Evolutionary conservation across 306 rosid species (phyloP).

Genomic region (Mucuna pruriens): DNA sequence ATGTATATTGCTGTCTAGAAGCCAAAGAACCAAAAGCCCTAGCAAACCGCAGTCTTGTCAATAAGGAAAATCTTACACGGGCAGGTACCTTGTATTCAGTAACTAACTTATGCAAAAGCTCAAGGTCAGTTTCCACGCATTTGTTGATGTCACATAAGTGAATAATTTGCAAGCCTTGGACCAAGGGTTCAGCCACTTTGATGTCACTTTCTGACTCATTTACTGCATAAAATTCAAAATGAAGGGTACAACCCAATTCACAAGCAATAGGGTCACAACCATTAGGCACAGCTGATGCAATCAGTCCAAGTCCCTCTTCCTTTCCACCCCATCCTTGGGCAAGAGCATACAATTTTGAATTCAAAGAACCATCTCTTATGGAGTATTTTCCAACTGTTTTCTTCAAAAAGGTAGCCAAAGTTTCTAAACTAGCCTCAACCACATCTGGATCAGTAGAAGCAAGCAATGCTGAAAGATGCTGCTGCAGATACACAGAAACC

Average conservation of each 20-base stretch:
- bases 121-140: slow-evolving; percentile 75
- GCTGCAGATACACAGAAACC: slow-evolving; percentile 70
- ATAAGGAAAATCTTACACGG: slow-evolving; percentile 80
- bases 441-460: slow-evolving; percentile 96
- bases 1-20: slow-evolving; percentile 84
- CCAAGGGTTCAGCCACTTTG: slow-evolving; percentile 45
- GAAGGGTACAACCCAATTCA: slow-evolving; percentile 90
- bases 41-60: slow-evolving; percentile 94
- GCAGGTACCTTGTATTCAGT: slow-evolving; percentile 79
- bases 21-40: slow-evolving; percentile 90
- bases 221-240: slow-evolving; percentile 90
- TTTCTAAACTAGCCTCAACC: slow-evolving; percentile 92
- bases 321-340: slow-evolving; percentile 99
- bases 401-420: slow-evolving; percentile 89
- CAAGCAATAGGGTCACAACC: slow-evolving; percentile 65
- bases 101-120: slow-evolving; percentile 79
- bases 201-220: slow-evolving; percentile 59
- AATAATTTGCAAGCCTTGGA: slow-evolving; percentile 81
- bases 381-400: slow-evolving; percentile 89
- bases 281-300: slow-evolving; percentile 75
- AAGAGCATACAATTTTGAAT: slow-evolving; percentile 84
- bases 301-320: slow-evolving; percentile 98
- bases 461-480: slow-evolving; percentile 95
- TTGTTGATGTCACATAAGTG: slow-evolving; percentile 67
- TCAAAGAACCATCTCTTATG: slow-evolving; percentile 78